phyloP scores from a whole-genome alignment of 257 asterid genomes.

The Nyctanthes arbortristis region DNA sequence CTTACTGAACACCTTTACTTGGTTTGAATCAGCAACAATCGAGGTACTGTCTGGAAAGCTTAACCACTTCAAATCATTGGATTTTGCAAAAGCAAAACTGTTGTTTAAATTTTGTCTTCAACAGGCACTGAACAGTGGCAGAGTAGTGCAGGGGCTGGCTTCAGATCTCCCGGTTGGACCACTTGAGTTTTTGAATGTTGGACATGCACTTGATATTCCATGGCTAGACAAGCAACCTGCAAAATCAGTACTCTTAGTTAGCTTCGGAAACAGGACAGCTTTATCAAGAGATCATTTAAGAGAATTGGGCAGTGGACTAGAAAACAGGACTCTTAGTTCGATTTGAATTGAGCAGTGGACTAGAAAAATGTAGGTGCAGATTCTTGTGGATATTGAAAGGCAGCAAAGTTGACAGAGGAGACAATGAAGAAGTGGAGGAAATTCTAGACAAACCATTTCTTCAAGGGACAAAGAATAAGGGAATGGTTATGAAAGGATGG shows the following conservation, averaged over 20 bases:
- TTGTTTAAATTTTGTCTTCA: background rate
- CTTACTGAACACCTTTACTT: conserved; percentile 44
- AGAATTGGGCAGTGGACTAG: conserved; percentile 42
- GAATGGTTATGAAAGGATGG: conserved; percentile 47
- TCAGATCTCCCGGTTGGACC: conserved; percentile 49
- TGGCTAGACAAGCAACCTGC: conserved; percentile 52
- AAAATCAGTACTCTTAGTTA: conserved; percentile 40
- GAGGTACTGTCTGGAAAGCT: conserved; percentile 18
- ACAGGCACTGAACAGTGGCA: conserved; percentile 22
- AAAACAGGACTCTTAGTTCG: no score
- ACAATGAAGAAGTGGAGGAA: conserved; percentile 25
- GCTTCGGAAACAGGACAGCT: conserved; percentile 55
- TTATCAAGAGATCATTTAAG: conserved; percentile 36
- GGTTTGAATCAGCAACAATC: conserved; percentile 40
- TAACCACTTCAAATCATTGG: no score
- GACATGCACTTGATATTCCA: conserved; percentile 19
- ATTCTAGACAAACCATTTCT: conserved; percentile 36
- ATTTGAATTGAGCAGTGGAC: no score
- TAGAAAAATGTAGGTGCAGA: conserved; percentile 30
- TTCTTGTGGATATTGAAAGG: conserved; percentile 52
- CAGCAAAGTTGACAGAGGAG: conserved; percentile 51
- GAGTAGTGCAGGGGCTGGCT: background rate
- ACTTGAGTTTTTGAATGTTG: conserved; percentile 17
- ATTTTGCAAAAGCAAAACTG: no score
- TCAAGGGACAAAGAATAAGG: conserved; percentile 28